Base-by-base conservation (phyloP, 2,329 filamentous ascomycete species). In the Pseudogymnoascus sp. region DNA sequence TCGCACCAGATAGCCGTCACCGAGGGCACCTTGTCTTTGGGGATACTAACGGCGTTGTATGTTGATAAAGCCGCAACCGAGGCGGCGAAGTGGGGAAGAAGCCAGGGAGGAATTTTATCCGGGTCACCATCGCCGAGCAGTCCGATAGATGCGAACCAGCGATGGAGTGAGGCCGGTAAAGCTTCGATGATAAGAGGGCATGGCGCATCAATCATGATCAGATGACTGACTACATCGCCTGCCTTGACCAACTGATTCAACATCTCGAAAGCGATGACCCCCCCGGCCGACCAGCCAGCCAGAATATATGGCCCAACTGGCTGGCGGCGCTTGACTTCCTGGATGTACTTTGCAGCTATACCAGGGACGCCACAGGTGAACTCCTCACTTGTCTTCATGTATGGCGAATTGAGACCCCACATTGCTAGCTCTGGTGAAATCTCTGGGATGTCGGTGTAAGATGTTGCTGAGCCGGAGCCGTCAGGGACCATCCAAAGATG, bases 251-350 rank as follows among this genome's bases (percentile, higher is more conserved):
- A 77, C 64, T 86, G 82, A 60, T 81, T 80, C 13, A 84, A 81
- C 8, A 85, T 84, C 66, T 88, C 84, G 68, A 83, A 90, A 41
- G 87, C 86, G 63, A 86, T 85, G 57, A 90, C 86, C 36, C 88
- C 88, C 26, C 88, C 89, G 1, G 87, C 88, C n/a, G 84, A 89
- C 88, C 88, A 92, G 24, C 89, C 89, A 13, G 84, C 82, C 0
- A 91, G 74, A 59, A 81, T 79, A 73, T 89, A 90, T 0, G 86
- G 85, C 0, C 88, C 88, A 21, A 77, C 69, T 2, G 87, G 84
- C 73, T 91, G 87, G 59, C 87, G 85, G 4, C 84, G 82, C 73
- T 84, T 86, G 73, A 91, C 88, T 74, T 90, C 87, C 4, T 79
- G 75, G 39, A 89, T 81, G 73, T 86, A 89, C 70, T 86, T 81